Conservation (phyloP, 2,329 filamentous ascomycete species). For the Diaporthe sp. region DNA sequence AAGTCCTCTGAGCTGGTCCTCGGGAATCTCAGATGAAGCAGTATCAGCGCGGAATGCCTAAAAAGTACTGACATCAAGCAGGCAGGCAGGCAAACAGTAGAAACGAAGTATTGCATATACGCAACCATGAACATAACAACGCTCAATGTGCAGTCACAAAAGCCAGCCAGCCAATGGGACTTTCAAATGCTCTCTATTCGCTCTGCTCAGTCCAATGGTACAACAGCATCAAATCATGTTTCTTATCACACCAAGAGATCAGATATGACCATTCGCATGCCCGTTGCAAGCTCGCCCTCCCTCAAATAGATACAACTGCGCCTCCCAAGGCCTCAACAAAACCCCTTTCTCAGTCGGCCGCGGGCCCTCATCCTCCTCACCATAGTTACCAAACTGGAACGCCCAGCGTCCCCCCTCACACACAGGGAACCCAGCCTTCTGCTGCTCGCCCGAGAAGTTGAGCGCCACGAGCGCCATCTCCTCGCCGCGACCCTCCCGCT, state of each 20-base stretch:
- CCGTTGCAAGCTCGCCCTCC: conserved; percentile 1
- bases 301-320: conserved; percentile 47
- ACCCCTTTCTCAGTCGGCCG: conserved; percentile 37
- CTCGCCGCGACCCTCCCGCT: conserved; percentile 36
- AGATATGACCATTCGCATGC: conserved; percentile 16
- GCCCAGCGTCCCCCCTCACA: conserved; percentile 38
- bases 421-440: conserved; percentile 47
- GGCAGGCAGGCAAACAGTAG: not conserved
- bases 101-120: not conserved
- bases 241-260: conserved; percentile 10
- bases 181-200: not conserved
- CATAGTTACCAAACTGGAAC: conserved; percentile 49
- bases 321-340: conserved; percentile 51
- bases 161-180: no score
- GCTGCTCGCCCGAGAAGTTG: conserved; percentile 57
- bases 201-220: not conserved
- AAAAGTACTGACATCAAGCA: not conserved
- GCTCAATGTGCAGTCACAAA: not conserved
- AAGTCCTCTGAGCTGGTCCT: no score
- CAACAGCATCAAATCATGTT: not conserved
- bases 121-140: not conserved
- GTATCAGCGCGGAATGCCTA: no score
- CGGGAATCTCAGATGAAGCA: no score
- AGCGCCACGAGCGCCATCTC: conserved; percentile 51
- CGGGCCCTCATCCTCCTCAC: conserved; percentile 43